These are phyloP conservation scores for Tricholoma furcatifolium DNA, from an alignment of 768 basidiomycete genomes.

Conservation along the genomic window DNA sequence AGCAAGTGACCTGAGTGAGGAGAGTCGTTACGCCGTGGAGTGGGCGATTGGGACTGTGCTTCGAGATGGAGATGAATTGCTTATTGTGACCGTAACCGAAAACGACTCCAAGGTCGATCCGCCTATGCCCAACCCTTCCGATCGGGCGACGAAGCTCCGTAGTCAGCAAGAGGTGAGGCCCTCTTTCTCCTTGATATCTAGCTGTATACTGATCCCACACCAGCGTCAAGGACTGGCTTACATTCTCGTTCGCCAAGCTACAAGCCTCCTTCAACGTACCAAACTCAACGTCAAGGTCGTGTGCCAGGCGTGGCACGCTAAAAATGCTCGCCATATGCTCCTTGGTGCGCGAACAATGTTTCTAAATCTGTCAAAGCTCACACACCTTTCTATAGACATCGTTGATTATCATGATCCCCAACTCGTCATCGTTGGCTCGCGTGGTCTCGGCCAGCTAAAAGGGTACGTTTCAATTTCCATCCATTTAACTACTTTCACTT, in stretches of 20 bases:
- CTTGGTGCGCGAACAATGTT: slow-evolving; percentile 45
- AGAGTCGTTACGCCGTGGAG: slow-evolving; percentile 92
- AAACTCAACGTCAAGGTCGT: slow-evolving; percentile 80
- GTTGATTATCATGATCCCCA: slow-evolving; percentile 85
- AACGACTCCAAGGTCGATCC: slow-evolving; percentile 88
- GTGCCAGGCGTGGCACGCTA: slow-evolving; percentile 98
- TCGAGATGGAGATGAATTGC: slow-evolving; percentile 91
- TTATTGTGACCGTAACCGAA: slow-evolving; percentile 89
- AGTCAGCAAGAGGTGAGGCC: slow-evolving; percentile 85
- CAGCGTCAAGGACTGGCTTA: slow-evolving; percentile 89
- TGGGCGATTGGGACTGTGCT: slow-evolving; percentile 98
- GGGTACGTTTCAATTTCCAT: slow-evolving; percentile 52
- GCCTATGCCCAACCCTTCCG: slow-evolving; percentile 64
- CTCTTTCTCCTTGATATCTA: not conserved
- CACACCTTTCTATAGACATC: slow-evolving; percentile 47
- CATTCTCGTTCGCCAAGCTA: slow-evolving; percentile 87
- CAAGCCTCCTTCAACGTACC: slow-evolving; percentile 87
- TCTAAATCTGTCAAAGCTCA: not conserved
- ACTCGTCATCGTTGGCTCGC: slow-evolving; percentile 95
- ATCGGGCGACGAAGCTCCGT: slow-evolving; percentile 75
- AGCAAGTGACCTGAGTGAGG: slow-evolving; percentile 93
- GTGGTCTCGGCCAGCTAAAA: slow-evolving; percentile 84
- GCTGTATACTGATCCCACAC: slow-evolving; percentile 6
- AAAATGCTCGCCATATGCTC: slow-evolving; percentile 88
- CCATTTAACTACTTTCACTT: not conserved